These are phyloP conservation scores for Jatropha curcas DNA, from an alignment of 345 rosid genomes.

Conservation along the genomic window DNA sequence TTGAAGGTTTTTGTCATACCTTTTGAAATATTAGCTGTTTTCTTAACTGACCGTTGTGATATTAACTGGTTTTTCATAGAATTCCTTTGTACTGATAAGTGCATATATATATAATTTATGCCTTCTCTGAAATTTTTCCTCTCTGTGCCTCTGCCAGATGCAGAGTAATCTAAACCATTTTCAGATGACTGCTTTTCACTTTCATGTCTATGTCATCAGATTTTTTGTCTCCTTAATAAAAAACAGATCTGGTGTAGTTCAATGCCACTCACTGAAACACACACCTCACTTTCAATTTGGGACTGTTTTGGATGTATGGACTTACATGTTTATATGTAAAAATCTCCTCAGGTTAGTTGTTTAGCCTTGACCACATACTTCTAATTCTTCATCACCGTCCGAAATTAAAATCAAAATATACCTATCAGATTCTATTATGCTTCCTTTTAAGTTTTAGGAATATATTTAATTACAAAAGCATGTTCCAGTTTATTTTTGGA, in stretches of 20 bases:
- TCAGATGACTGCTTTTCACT: neutral
- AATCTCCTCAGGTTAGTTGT: too few relatives aligned
- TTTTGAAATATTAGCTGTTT: constrained; percentile 10
- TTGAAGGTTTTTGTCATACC: constrained; percentile 57
- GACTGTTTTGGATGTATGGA: too few relatives aligned
- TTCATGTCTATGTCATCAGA: neutral
- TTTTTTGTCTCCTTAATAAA: neutral
- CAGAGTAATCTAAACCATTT: neutral
- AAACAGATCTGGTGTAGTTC: too few relatives aligned
- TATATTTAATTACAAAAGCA: too few relatives aligned
- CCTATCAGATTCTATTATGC: too few relatives aligned
- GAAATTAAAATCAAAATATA: too few relatives aligned
- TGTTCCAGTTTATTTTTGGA: neutral
- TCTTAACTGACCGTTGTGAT: neutral
- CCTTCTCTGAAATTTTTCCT: neutral
- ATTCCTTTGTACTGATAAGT: neutral
- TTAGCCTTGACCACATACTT: too few relatives aligned
- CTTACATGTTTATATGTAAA: too few relatives aligned
- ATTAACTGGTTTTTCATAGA: neutral
- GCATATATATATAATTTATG: neutral
- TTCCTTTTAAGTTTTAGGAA: too few relatives aligned
- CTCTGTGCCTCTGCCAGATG: neutral
- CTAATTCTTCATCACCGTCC: too few relatives aligned
- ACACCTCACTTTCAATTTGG: too few relatives aligned
- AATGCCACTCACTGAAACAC: too few relatives aligned